Evolutionary conservation across 352 stramenopile species (phyloP).

Genomic region (Elongisporangium prolatum): DNA sequence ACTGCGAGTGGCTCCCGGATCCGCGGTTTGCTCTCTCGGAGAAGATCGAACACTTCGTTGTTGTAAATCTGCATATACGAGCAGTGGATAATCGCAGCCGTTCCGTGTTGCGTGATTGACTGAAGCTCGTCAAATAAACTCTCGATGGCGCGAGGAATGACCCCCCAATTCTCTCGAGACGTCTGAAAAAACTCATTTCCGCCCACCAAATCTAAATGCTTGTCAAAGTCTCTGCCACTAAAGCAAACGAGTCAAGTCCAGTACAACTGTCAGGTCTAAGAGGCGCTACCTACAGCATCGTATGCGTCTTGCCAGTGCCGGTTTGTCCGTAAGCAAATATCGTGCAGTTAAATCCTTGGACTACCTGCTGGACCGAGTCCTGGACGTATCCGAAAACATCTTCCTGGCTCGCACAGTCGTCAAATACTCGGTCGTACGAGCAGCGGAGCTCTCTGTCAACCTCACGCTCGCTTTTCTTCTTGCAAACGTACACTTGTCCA

Average conservation of each 20-base stretch:
- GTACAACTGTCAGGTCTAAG: neutral
- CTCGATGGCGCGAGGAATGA: slow-evolving; percentile 85
- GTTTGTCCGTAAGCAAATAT: slow-evolving; percentile 92
- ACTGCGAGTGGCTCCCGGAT: slow-evolving; percentile 50
- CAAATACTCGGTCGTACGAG: slow-evolving; percentile 77
- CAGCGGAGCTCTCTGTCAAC: slow-evolving; percentile 45
- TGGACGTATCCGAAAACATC: slow-evolving; percentile 74
- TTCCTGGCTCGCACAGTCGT: slow-evolving; percentile 41
- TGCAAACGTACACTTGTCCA: slow-evolving; percentile 39
- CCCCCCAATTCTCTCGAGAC: slow-evolving; percentile 35
- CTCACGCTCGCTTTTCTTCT: slow-evolving; percentile 37
- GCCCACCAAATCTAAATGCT: slow-evolving; percentile 16
- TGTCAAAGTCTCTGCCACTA: slow-evolving; percentile 57
- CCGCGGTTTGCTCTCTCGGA: slow-evolving; percentile 54
- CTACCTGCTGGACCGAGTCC: slow-evolving; percentile 69
- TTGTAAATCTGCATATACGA: slow-evolving; percentile 93
- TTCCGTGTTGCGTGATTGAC: slow-evolving; percentile 41
- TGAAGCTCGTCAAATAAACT: slow-evolving; percentile 77
- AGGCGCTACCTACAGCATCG: slow-evolving; percentile 63
- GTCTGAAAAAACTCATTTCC: slow-evolving; percentile 1
- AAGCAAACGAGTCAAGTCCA: neutral
- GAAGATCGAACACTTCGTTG: slow-evolving; percentile 74
- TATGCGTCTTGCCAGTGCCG: slow-evolving; percentile 88
- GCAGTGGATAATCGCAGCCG: slow-evolving; percentile 70
- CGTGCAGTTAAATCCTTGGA: slow-evolving; percentile 87